Conservation (phyloP, 768 basidiomycete genomes). For the Gloeostereum incarnatum region DNA sequence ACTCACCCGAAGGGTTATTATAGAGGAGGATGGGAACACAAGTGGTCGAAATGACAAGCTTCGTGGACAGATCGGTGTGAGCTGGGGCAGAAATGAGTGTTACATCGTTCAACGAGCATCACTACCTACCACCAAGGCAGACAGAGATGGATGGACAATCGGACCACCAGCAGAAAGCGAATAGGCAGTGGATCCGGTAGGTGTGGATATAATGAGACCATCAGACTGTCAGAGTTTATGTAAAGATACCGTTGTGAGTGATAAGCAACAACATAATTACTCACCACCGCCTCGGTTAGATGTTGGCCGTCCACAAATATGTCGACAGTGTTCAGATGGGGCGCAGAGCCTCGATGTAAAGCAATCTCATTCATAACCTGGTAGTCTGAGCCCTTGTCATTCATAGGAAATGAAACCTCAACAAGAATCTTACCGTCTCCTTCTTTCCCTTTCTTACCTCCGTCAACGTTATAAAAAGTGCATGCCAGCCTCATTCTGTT, state of each 20-base stretch:
- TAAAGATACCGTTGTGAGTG: constrained; percentile 5
- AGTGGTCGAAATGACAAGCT: constrained; percentile 89
- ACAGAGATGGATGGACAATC: constrained; percentile 89
- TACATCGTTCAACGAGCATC: no score
- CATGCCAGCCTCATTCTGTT: constrained; percentile 89
- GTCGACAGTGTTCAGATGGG: constrained; percentile 89
- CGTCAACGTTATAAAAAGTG: constrained; percentile 57
- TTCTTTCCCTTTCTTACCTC: constrained; percentile 44
- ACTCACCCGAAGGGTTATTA: constrained; percentile 64
- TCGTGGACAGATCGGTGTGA: constrained; percentile 94
- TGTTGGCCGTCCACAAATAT: constrained; percentile 92
- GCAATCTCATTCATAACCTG: constrained; percentile 98
- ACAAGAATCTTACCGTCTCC: constrained; percentile 39
- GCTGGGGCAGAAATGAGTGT: no score
- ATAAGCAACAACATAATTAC: constrained; percentile 21
- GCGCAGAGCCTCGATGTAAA: constrained; percentile 83
- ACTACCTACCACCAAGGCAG: constrained; percentile 82
- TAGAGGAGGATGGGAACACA: constrained; percentile 78
- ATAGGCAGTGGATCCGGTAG: constrained; percentile 95
- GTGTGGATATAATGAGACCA: constrained; percentile 89
- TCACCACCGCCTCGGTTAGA: constrained; percentile 88
- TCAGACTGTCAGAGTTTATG: constrained; percentile 58
- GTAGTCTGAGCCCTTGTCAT: constrained; percentile 50
- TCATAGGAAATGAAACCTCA: constrained; percentile 2
- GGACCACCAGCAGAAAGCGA: constrained; percentile 94